Evolutionary conservation across 805 yeast species (phyloP).

Genomic region (Wickerhamiella sergipiensis): DNA sequence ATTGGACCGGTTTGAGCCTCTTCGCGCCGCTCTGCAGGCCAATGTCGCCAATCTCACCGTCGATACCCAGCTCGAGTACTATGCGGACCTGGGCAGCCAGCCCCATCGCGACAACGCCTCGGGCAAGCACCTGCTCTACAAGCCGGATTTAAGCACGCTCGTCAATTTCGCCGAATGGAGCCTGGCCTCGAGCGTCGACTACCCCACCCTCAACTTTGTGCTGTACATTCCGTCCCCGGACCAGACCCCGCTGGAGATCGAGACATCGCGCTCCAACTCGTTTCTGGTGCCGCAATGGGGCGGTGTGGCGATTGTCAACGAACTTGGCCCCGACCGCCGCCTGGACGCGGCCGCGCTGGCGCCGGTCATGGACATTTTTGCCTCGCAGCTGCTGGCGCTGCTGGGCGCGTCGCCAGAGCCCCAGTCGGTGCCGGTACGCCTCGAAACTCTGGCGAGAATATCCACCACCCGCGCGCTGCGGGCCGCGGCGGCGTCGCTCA

Average conservation of each 20-base stretch:
- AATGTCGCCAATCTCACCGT: constrained; percentile 57
- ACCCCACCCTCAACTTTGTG: constrained; percentile 60
- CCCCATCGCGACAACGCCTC: constrained; percentile 6
- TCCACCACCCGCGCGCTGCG: constrained; percentile 45
- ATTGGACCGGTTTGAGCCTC: constrained; percentile 39
- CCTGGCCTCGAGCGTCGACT: constrained; percentile 38
- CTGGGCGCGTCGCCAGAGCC: constrained; percentile 54
- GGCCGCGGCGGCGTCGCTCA: constrained; percentile 53
- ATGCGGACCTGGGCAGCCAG: constrained; percentile 30
- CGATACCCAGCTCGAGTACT: constrained; percentile 67
- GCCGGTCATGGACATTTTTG: constrained; percentile 52
- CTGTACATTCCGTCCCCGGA: constrained; percentile 46
- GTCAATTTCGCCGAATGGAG: constrained; percentile 83
- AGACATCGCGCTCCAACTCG: constrained; percentile 34
- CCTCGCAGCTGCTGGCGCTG: constrained; percentile 59
- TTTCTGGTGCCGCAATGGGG: constrained; percentile 86
- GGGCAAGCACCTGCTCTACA: constrained; percentile 28
- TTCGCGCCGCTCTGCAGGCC: constrained; percentile 36
- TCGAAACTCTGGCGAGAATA: constrained; percentile 52
- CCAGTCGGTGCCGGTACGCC: constrained; percentile 34
- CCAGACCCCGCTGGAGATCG: constrained; percentile 37
- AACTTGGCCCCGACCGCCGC: constrained; percentile 17
- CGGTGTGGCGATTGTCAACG: constrained; percentile 47
- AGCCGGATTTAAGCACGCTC: constrained; percentile 53
- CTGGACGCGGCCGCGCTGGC: constrained; percentile 31